Percentiles rank a stretch among this genome's conserved stretches.
Conservation (phyloP, 257 asterid genomes). For the Gardenia jasminoides region DNA sequence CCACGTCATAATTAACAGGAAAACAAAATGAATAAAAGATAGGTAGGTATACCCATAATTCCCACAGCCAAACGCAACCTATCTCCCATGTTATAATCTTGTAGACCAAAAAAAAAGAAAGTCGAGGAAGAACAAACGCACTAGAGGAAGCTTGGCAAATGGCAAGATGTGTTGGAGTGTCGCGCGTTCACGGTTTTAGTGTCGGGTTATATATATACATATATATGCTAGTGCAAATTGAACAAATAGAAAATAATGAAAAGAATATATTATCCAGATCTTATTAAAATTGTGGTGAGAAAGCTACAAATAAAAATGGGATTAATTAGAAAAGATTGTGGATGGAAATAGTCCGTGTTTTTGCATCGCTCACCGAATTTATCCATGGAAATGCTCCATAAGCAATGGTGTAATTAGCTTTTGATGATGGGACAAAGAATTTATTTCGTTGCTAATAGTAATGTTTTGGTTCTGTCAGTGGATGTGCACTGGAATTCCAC, state of each 20-base stretch:
- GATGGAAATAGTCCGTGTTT: background rate
- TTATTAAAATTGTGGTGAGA: too few species aligned
- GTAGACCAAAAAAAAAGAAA: too few species aligned
- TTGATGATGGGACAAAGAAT: background rate
- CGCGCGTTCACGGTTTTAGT: too few species aligned
- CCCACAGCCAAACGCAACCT: slow-evolving; percentile 67
- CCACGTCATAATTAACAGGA: background rate
- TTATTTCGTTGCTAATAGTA: background rate
- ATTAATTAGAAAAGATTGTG: slow-evolving; percentile 8
- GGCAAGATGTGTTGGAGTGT: background rate
- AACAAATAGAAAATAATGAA: too few species aligned
- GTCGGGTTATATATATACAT: too few species aligned
- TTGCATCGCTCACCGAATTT: background rate
- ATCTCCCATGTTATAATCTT: slow-evolving; percentile 45
- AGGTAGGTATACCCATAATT: slow-evolving; percentile 47
- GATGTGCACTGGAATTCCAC: slow-evolving; percentile 50
- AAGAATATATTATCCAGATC: slow-evolving; percentile 23
- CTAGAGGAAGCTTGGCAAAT: background rate
- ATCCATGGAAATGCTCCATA: background rate
- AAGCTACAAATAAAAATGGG: slow-evolving; percentile 10
- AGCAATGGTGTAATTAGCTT: background rate
- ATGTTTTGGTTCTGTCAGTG: slow-evolving; percentile 29
- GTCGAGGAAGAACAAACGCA: background rate
- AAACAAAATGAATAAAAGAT: background rate
- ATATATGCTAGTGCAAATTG: too few species aligned